Base-by-base conservation (phyloP, 768 basidiomycete genomes). In the Pholiota molesta region DNA sequence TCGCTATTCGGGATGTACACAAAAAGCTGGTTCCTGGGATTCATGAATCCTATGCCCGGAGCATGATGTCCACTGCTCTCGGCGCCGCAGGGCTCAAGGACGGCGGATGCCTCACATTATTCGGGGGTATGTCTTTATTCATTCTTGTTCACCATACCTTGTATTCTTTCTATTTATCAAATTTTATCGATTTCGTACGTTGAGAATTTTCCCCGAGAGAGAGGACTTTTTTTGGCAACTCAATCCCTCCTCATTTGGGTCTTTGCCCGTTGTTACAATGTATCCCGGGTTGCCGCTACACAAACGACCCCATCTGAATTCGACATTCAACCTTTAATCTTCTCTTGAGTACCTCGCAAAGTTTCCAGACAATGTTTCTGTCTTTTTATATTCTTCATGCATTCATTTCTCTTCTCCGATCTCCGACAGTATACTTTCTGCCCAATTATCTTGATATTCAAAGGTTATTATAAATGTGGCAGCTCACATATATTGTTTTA, bases 1-100 rank as follows among this genome's bases (percentile, higher is more conserved):
- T 92, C 17, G 85, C 90, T 4, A 88, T 94, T 68, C 82, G 90
- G 9, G 80, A 81, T 7, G 87, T 90, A 2, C 82, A 85, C 60
- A 77, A 81, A 52, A 74, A 80, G 45, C 78, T 95, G 74, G 78
- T 80, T 61, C 75, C 92, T 56, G 92, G 93, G 19, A 91, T 95
- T 66, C 86, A 77, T 7, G 92, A 95, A 75, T 92, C 91, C 8
- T 77, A 87, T 66, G 91, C 87, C 13, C 74, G 79, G 13, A 68
- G 60, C n/a, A 81, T 94, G 74, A 77, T 94, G 61, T 72, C 78
- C 28, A 70, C 73, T 31, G 84, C 90, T 1, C 78, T 94, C 42
- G 59, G 75, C 13, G 73, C 77, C 28, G 85, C 85, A 33, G 92
- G 92, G 1, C 76, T 95, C 42, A 71, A 74, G 16, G 80, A 80